Base-by-base conservation (phyloP, 805 yeast genomes). In the Blastobotrys attinorum region DNA sequence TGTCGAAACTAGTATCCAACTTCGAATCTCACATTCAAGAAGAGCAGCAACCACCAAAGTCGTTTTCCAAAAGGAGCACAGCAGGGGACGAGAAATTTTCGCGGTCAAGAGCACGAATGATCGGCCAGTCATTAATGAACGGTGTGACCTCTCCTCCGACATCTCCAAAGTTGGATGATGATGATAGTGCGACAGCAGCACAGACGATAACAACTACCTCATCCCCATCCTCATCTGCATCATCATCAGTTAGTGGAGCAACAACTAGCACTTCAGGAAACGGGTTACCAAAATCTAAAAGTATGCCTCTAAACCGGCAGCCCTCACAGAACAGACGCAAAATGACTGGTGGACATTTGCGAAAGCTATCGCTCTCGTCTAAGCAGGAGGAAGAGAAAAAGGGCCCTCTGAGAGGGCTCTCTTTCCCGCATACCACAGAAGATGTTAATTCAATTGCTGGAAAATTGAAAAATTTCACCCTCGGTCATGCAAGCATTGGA, bases 311-410 rank as follows among this genome's bases (percentile, higher is more conserved):
- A n/a, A 35, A 20, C 15, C 23, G 22, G 20, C 25, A n/a, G 7
- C 31, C 31, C 4, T 17, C 27, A 22, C 15, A 16, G 5, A 17
- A 13, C 4, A 16, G 39, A 6, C 25, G 39, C 8, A 37, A 16
- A 8, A 22, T 37, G 21, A 22, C 27, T 22, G 39, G 39, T 5
- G 43, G 43, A 4, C 43, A 40, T 31, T 31, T 40, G 36, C 43
- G 43, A 7, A 17, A 40, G 37, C 43, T 40, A 13, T 40, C 43
- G 13, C 23, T 40, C 22, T 15, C 21, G 31, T 6, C 33, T 21
- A 38, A 36, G 16, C 3, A 21, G 22, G 31, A 23, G n/a, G 31
- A 29, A 3, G 6, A 25, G 27, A 17, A 23, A 15, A 22, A 20
- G 3, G 33, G 40, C 15, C 40, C 22, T 16, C 22, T 38, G 13